Evolutionary conservation across 1,284 basidiomycete species (phyloP), one percentile per base, ranked within the genome.

Genomic region (Fomitopsis betulina): DNA sequence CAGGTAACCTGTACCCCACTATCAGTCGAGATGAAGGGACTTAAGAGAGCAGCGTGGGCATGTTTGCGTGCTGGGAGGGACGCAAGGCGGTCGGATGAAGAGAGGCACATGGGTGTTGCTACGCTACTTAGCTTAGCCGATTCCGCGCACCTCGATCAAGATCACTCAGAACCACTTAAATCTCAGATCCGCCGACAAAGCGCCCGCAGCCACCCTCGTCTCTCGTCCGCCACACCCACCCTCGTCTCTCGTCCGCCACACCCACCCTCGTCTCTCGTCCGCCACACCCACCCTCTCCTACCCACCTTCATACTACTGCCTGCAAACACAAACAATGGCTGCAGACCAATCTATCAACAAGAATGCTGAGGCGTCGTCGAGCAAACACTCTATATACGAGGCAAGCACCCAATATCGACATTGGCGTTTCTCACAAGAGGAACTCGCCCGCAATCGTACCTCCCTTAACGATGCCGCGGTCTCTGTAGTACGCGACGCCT

Each of bases 371-470:
- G 59, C 65, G 1, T 43, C 62, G 6, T 57, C 64, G 2, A 17
- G 62, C 30, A 70, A 64, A 43, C 67, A 60, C 10, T 68, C 75
- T 3, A 69, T 94, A 6, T 96, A 92, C 68, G 86, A 94, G 68
- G 85, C 83, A 57, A 92, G 91, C 62, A 93, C 93, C 0, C 94
- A 97, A 70, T 96, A 80, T 74, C 82, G 77, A 61, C 87, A 94
- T 70, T 98, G 94, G 94, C 79, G 94, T 51, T 96, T 87, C 73
- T 94, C 94, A 0, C 74, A 77, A 23, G 80, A 85, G 53, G 77
- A 83, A 58, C 80, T 98, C 2, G 74, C 68, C 3, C 66, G 77
- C 9, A 80, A 85, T 51, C 84, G 94, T 17, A 64, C 72, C 19
- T 78, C 83, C 33, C 73, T 96, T 60, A 97, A 95, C 67, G 73